phyloP scores from a whole-genome alignment of 495 filamentous ascomycete species.

The Chaetomidium leptoderma region DNA sequence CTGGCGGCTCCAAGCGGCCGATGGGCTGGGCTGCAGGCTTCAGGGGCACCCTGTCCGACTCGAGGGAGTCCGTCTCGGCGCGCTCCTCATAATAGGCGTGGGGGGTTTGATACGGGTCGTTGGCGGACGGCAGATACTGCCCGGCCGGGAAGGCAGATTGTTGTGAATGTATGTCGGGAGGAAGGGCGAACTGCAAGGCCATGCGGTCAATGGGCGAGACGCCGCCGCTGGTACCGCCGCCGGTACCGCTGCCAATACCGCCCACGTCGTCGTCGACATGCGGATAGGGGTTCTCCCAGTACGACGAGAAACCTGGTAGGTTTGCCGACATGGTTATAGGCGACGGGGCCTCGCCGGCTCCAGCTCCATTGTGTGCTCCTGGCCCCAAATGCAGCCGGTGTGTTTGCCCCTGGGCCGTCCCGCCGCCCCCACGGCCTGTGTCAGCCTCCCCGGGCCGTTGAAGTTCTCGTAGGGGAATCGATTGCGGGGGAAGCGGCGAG shows the following conservation, averaged over 20 bases:
- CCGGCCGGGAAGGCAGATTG: constrained; percentile 10
- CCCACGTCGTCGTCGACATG: constrained; percentile 28
- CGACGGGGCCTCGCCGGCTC: constrained; percentile 24
- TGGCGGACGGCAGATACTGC: constrained; percentile 30
- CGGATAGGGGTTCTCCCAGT: constrained; percentile 43
- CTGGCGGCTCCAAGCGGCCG: constrained; percentile 48
- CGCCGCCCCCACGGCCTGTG: constrained; percentile 16
- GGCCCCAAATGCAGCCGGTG: constrained; percentile 32
- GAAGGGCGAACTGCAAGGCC: constrained; percentile 47
- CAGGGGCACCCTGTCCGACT: constrained; percentile 66
- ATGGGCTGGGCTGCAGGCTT: constrained; percentile 63
- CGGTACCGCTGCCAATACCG: constrained; percentile 26
- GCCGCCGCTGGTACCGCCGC: constrained; percentile 24
- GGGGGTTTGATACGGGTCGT: constrained; percentile 38
- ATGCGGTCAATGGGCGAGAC: constrained; percentile 44
- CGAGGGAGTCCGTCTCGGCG: constrained; percentile 55
- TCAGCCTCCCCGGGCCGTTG: constrained; percentile 51
- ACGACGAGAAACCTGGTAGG: constrained; percentile 42
- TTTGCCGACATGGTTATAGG: constrained; percentile 40
- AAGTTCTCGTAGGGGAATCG: constrained; percentile 82
- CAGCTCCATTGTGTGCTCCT: constrained; percentile 23
- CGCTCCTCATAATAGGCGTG: constrained; percentile 50
- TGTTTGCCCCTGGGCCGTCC: constrained; percentile 3
- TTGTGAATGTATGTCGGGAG: constrained; percentile 39
- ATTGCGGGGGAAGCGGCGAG: constrained; percentile 50